Evolutionary conservation across 495 filamentous ascomycete genomes (phyloP).

Genomic region (Hypomontagnella submonticulosa): DNA sequence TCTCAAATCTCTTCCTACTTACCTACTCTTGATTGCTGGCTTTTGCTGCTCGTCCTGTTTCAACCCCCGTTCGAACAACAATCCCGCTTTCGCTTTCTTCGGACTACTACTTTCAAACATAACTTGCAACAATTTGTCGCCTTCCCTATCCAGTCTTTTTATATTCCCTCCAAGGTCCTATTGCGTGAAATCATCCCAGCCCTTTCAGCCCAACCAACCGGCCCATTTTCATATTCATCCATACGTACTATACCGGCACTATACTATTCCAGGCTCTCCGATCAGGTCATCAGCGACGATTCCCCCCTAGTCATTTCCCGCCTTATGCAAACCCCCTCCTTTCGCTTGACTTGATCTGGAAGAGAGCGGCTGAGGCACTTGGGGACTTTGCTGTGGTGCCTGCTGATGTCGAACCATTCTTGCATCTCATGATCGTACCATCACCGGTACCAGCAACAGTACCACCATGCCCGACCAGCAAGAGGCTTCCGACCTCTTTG

Average conservation of each 20-base stretch:
- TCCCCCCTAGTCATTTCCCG: conserved; percentile 38
- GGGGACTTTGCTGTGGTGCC: conserved; percentile 30
- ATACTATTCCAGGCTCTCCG: conserved; percentile 41
- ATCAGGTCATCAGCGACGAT: conserved; percentile 42
- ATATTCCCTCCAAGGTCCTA: conserved; percentile 24
- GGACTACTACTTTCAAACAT: conserved; percentile 6
- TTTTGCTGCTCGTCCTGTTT: not conserved
- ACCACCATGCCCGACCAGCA: conserved; percentile 46
- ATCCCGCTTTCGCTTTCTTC: conserved; percentile 20
- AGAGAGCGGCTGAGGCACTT: conserved; percentile 38
- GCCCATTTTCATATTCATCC: conserved; percentile 36
- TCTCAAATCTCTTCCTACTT: conserved; percentile 3
- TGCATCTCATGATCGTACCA: conserved; percentile 53
- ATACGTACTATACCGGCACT: conserved; percentile 38
- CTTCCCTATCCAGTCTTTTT: conserved; percentile 33
- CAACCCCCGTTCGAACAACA: conserved; percentile 3
- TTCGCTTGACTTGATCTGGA: conserved; percentile 40
- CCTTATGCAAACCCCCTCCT: conserved; percentile 45
- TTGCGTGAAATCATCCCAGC: conserved; percentile 25
- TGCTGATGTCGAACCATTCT: conserved; percentile 50
- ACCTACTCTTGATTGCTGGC: not conserved
- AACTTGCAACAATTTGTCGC: conserved; percentile 14
- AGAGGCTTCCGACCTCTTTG: conserved; percentile 47
- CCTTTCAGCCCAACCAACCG: conserved; percentile 22
- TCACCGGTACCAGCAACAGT: conserved; percentile 45